Conservation (phyloP, 169 alveolate genomes). For the Cryptosporidium bovis region DNA sequence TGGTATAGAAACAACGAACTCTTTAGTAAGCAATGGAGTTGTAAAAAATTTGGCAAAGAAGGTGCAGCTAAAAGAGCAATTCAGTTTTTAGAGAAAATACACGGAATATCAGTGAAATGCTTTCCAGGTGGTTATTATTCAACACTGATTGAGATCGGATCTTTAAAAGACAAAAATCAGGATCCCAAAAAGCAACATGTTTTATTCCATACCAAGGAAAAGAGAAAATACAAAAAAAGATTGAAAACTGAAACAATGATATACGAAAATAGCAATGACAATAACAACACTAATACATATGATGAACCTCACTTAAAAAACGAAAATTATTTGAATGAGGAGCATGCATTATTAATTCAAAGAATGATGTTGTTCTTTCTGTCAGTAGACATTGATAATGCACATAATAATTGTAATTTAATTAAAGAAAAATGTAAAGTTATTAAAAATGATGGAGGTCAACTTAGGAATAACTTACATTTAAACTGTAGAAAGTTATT, state of each 20-base stretch:
- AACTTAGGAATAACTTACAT: not conserved
- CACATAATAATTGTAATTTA: not conserved
- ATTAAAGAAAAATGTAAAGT: too few species aligned
- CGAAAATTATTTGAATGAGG: not conserved
- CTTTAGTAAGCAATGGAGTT: constrained; percentile 67
- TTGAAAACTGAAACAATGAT: not conserved
- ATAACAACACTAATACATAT: not conserved
- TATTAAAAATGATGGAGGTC: not conserved
- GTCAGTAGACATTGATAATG: constrained; percentile 1
- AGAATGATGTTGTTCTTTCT: constrained; percentile 28
- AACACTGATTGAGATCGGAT: constrained; percentile 50
- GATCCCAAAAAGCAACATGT: not conserved
- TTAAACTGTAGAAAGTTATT: constrained; percentile 36
- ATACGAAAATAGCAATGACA: not conserved
- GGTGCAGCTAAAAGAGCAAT: constrained; percentile 74
- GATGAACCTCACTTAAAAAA: not conserved
- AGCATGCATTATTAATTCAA: constrained; percentile 6
- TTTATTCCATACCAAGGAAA: not conserved
- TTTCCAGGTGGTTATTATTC: constrained; percentile 41
- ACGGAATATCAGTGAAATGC: constrained; percentile 47
- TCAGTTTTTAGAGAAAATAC: constrained; percentile 60
- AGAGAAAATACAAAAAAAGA: not conserved
- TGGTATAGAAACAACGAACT: constrained; percentile 58
- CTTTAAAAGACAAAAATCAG: constrained; percentile 7
- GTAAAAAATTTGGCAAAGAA: constrained; percentile 72